These are phyloP conservation scores for Butyriboletus regius DNA, from an alignment of 1,284 basidiomycete species.

Conservation along the genomic window DNA sequence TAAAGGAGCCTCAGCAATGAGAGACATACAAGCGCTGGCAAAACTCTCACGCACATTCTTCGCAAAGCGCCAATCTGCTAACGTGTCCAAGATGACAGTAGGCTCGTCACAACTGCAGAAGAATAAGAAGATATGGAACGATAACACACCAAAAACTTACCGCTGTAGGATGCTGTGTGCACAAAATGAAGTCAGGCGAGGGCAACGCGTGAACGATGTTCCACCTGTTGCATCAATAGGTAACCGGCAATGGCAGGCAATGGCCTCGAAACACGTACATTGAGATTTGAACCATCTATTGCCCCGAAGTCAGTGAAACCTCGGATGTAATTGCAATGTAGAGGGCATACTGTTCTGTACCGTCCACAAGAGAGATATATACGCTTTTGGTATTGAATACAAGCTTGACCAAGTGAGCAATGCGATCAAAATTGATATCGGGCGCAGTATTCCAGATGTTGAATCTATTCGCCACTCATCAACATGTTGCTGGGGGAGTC, in stretches of 20 bases:
- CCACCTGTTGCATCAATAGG: conserved; percentile 45
- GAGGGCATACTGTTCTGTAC: conserved; percentile 61
- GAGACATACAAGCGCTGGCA: not conserved
- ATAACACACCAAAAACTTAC: conserved; percentile 37
- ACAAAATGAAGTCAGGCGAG: conserved; percentile 69
- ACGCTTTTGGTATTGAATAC: conserved; percentile 89
- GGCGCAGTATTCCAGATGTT: conserved; percentile 79
- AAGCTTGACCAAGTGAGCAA: conserved; percentile 81
- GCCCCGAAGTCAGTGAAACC: conserved; percentile 10
- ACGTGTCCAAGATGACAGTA: conserved; percentile 74
- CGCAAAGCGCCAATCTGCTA: conserved; percentile 80
- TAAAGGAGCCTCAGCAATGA: conserved; percentile 31
- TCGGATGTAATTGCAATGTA: not conserved
- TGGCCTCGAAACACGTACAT: conserved; percentile 41
- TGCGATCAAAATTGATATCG: conserved; percentile 88
- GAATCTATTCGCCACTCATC: conserved; percentile 47
- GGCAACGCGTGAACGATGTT: conserved; percentile 46
- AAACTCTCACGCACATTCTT: conserved; percentile 50
- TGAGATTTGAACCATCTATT: conserved; percentile 76
- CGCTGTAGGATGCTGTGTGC: conserved; percentile 77
- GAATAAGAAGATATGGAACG: conserved; percentile 4
- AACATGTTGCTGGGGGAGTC: not conserved
- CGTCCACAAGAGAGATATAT: conserved; percentile 74
- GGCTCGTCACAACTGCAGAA: conserved; percentile 72
- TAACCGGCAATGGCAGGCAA: not conserved